These are phyloP conservation scores for Crithidia fasciculata DNA, from an alignment of 208 protist species.

Conservation along the genomic window DNA sequence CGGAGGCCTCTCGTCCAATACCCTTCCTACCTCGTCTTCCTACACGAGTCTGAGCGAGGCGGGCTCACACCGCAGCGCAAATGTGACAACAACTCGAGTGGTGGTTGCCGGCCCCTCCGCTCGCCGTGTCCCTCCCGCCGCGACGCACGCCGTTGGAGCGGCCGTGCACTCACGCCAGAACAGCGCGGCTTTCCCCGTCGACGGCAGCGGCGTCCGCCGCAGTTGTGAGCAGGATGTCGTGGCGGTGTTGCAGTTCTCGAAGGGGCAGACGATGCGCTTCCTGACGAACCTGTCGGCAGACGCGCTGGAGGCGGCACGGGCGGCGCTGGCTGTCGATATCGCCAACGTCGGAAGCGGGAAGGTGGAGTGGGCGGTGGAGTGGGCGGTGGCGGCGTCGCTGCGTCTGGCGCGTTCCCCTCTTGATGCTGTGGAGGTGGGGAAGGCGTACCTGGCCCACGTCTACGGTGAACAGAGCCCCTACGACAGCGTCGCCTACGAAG, in stretches of 20 bases:
- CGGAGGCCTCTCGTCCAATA: neutral
- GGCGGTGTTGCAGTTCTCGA: constrained; percentile 52
- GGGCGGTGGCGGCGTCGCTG: neutral
- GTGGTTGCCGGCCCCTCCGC: constrained; percentile 26
- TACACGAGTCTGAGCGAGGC: constrained; percentile 1
- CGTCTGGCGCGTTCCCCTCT: neutral
- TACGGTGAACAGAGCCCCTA: constrained; percentile 45
- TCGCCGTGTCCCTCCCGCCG: constrained; percentile 21
- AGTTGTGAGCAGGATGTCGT: constrained; percentile 30
- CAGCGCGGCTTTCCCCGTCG: constrained; percentile 9
- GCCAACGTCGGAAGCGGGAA: neutral
- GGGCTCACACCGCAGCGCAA: neutral
- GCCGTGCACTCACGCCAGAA: constrained; percentile 13
- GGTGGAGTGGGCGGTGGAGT: too few species aligned
- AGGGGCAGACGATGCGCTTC: constrained; percentile 56
- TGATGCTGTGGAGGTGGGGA: constrained; percentile 29
- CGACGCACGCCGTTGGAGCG: neutral
- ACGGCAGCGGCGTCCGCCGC: constrained; percentile 8
- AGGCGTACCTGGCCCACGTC: constrained; percentile 53
- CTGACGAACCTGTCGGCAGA: constrained; percentile 20
- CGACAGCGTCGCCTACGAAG: constrained; percentile 49
- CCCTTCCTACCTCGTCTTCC: constrained; percentile 4
- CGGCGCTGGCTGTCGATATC: neutral
- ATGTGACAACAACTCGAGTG: neutral
- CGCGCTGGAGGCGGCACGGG: constrained; percentile 9